These are phyloP conservation scores for Cicer bijugum DNA, from an alignment of 306 rosid species.

Conservation along the genomic window DNA sequence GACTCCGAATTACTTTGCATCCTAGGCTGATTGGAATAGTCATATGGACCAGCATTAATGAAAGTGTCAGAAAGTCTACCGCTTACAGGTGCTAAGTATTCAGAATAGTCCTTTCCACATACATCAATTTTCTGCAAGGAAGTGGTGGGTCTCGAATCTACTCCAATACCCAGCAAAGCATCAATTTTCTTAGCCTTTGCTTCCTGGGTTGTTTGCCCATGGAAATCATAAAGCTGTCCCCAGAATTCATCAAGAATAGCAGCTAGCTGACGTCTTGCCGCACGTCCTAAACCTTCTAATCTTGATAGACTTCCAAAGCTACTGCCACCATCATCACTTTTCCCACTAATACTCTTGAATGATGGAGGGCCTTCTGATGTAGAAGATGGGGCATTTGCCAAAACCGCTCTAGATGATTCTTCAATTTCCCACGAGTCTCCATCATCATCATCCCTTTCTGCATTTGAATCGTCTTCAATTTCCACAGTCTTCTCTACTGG, in stretches of 20 bases:
- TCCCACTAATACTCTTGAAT: conserved; percentile 86
- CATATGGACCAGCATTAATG: conserved; percentile 57
- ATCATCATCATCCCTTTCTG: conserved; percentile 75
- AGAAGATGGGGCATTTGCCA: conserved; percentile 53
- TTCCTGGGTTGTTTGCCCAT: conserved; percentile 66
- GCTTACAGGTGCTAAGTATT: conserved; percentile 50
- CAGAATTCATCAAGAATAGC: conserved; percentile 81
- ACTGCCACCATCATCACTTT: conserved; percentile 84
- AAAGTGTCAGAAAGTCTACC: conserved; percentile 58
- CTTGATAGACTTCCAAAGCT: conserved; percentile 93
- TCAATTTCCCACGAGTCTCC: conserved; percentile 80
- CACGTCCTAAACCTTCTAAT: conserved; percentile 93
- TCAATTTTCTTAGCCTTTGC: conserved; percentile 78
- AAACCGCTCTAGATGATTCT: conserved; percentile 63
- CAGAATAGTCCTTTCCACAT: conserved; percentile 58
- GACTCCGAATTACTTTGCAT: conserved; percentile 66
- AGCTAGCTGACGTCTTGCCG: conserved; percentile 91
- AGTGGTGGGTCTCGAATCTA: conserved; percentile 55
- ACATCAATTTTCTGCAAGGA: conserved; percentile 62
- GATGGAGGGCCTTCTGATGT: conserved; percentile 88
- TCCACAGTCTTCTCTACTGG: conserved; percentile 61
- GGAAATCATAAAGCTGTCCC: conserved; percentile 85
- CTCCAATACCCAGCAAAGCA: conserved; percentile 53
- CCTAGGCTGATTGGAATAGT: conserved; percentile 61
- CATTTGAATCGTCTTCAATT: conserved; percentile 57